Base-by-base conservation (phyloP, 169 alveolate species). In the Hepatocystis sp. region DNA sequence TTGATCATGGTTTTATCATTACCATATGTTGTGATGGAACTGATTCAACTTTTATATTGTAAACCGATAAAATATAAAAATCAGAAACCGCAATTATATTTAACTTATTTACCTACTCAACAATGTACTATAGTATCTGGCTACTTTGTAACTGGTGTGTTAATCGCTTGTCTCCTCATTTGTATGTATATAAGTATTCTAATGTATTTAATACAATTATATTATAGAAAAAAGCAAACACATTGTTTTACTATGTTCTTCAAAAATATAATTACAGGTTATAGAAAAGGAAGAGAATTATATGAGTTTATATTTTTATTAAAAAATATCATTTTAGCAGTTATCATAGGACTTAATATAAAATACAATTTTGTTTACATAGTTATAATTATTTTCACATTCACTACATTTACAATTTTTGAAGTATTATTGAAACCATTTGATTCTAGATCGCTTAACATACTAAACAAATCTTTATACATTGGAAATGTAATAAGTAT, bases 21-120 rank as follows among this genome's bases (percentile, higher is more conserved):
- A 10, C 89, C 89, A 1, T 81, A 81, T 23, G 46, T 81, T 32
- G 51, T 81, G 21, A 13, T 81, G 61, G 89, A 63, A 63, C 19
- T 36, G 23, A 49, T 81, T 21, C 84, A 81, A 81, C 58, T 81
- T 11, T 13, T 55, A 1, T 81, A 61, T 32, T 81, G 89, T 42
- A 81, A 49, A 61, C 66, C 81, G 19, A 28, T 81, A 34, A 61
- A 39, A 34, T 81, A 61, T 36, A 81, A 81, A 55, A 10, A 67
- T 28, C 67, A 81, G 34, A 30, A 61, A 47, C n/a, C 51, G 23
- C 65, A 81, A 46, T 52, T 63, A 1, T 81, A 81, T 53, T 60
- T 81, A 81, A 42, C 89, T 15, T 81, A 81, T 81, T 64, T 81
- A 23, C 21, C 67, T 66, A 81, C 89, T 30, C 89, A 81, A 51